These are phyloP conservation scores for Arthrinium phaeospermum DNA, from an alignment of 2,329 filamentous ascomycete species.

Conservation along the genomic window DNA sequence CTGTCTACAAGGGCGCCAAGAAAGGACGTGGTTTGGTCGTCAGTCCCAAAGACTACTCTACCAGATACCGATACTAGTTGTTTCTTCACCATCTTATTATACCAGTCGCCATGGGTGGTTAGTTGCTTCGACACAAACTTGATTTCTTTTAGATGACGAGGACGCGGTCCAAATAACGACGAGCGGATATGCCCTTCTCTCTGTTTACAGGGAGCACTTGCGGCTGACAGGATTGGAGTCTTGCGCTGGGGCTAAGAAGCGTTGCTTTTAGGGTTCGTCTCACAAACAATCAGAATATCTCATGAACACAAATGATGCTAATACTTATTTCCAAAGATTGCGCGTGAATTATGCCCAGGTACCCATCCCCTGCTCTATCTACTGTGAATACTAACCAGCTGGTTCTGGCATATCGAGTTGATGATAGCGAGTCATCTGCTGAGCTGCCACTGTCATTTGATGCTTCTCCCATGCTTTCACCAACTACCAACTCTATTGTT, in stretches of 20 bases:
- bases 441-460: background rate
- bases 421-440: background rate
- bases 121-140: background rate
- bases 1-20: conserved; percentile 97
- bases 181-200: background rate
- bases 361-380: background rate
- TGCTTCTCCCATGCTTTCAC: background rate
- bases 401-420: background rate
- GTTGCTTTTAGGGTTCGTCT: conserved; percentile 43
- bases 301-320: conserved; percentile 38
- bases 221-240: background rate
- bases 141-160: background rate
- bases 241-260: background rate
- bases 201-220: background rate
- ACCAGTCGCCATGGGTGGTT: background rate
- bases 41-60: conserved; percentile 78
- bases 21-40: conserved; percentile 97
- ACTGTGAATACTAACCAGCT: background rate
- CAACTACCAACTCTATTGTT: background rate
- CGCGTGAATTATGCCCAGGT: conserved; percentile 8
- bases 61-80: conserved; percentile 38
- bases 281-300: conserved; percentile 35
- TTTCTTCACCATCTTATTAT: background rate
- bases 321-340: conserved; percentile 27
- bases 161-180: background rate